Evolutionary conservation across 768 basidiomycete species (phyloP).

Genomic region (Mrakia gelida): DNA sequence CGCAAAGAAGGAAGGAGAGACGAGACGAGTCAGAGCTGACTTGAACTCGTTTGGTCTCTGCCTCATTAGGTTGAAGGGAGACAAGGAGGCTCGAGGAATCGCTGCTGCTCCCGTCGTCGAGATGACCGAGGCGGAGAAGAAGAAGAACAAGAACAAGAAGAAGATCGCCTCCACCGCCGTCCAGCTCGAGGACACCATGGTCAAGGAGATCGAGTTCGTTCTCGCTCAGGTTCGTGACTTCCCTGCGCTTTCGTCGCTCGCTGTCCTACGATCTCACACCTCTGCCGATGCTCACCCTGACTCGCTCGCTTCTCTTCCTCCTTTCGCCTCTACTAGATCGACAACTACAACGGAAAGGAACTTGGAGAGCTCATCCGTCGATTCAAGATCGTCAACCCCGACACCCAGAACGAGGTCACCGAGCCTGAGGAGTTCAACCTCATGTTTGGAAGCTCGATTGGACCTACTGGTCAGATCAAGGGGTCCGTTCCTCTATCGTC

Average conservation of each 20-base stretch:
- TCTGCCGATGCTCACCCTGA: too few species aligned
- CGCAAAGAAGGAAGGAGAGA: not conserved
- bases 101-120: constrained; percentile 49
- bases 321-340: constrained; percentile 55
- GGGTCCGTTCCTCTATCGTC: constrained; percentile 54
- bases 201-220: constrained; percentile 70
- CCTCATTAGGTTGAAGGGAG: constrained; percentile 64
- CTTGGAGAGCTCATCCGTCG: constrained; percentile 80
- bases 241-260: not conserved
- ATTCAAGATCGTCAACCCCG: constrained; percentile 78
- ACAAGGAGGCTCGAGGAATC: constrained; percentile 78
- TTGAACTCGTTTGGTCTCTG: not conserved
- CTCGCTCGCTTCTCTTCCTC: not conserved
- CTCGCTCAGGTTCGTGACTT: constrained; percentile 74
- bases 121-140: constrained; percentile 65
- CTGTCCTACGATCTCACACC: too few species aligned
- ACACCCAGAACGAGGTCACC: constrained; percentile 84
- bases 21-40: not conserved
- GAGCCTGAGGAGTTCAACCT: constrained; percentile 96
- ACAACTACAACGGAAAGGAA: constrained; percentile 86
- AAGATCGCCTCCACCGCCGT: constrained; percentile 61
- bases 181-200: constrained; percentile 66
- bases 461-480: constrained; percentile 93
- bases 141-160: constrained; percentile 69
- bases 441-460: constrained; percentile 97